A percentile compares a stretch with the other conserved stretches of the same genome.
Evolutionary conservation across 176 grass and related monocot genomes (phyloP).

Genomic region (Oropetium thomaeum): DNA sequence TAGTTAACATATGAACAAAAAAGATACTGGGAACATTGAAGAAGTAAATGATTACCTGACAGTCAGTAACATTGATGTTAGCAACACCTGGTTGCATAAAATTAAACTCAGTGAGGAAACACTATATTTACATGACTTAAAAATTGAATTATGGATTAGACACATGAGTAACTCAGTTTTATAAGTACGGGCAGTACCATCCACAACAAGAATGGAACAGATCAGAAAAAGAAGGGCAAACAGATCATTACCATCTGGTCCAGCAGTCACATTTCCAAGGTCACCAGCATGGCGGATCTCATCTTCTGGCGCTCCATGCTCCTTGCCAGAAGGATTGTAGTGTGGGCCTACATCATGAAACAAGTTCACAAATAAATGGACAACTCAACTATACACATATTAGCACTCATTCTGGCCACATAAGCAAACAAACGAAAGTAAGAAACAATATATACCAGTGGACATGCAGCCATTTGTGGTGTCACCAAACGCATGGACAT

Average conservation of each 20-base stretch:
- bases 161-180: background rate
- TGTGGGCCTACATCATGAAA: constrained; percentile 49
- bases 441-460: constrained; percentile 45
- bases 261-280: constrained; percentile 73
- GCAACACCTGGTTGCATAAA: constrained; percentile 51
- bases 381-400: background rate
- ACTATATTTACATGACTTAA: background rate
- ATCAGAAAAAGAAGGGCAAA: background rate
- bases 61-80: constrained; percentile 44
- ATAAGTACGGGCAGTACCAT: background rate
- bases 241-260: constrained; percentile 39
- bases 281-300: constrained; percentile 76
- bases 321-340: constrained; percentile 69
- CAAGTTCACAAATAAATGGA: background rate
- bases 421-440: background rate
- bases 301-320: constrained; percentile 80
- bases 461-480: constrained; percentile 73
- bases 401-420: background rate
- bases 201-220: background rate
- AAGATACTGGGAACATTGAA: background rate
- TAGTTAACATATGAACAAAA: background rate
- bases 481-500: constrained; percentile 68
- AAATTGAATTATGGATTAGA: background rate
- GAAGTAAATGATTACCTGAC: constrained; percentile 38
- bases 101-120: constrained; percentile 10